Percentiles rank a stretch among this genome's conserved stretches.
phyloP scores from a whole-genome alignment of 176 grass and related monocot genomes.

The Cocos nucifera region DNA sequence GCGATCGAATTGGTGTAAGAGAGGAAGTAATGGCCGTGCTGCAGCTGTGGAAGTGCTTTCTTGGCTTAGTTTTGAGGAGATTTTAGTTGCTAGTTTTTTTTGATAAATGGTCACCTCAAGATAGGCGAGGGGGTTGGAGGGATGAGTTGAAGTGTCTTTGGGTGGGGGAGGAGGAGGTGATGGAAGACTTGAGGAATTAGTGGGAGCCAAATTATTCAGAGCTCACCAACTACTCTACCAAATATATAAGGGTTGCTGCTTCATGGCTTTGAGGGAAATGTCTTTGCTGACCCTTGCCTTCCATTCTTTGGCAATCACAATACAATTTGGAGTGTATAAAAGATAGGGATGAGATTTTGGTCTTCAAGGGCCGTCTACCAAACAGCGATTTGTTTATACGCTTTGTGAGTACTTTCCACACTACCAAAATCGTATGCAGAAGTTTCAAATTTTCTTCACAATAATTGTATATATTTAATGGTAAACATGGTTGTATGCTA shows the following conservation, averaged over 20 bases:
- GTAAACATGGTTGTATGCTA: no score
- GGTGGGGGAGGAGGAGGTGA: neutral
- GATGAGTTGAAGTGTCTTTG: neutral
- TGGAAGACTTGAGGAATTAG: neutral
- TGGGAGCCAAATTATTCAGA: neutral
- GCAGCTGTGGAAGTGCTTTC: no score
- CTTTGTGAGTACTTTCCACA: no score
- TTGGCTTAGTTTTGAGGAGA: no score
- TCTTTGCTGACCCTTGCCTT: conserved; percentile 3
- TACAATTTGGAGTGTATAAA: neutral
- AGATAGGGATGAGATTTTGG: neutral
- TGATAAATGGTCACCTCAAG: neutral
- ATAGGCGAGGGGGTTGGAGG: neutral
- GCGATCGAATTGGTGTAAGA: no score
- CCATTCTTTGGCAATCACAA: neutral
- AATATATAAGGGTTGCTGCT: neutral
- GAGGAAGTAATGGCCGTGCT: no score
- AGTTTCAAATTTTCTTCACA: no score
- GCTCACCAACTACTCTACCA: conserved; percentile 6
- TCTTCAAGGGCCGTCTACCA: neutral
- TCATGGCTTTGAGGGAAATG: neutral
- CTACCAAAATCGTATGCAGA: no score
- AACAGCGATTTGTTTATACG: neutral
- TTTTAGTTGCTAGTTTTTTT: no score
- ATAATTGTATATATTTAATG: no score